Conservation (phyloP, 2,329 filamentous ascomycete species). For the Trichophyton simii region DNA sequence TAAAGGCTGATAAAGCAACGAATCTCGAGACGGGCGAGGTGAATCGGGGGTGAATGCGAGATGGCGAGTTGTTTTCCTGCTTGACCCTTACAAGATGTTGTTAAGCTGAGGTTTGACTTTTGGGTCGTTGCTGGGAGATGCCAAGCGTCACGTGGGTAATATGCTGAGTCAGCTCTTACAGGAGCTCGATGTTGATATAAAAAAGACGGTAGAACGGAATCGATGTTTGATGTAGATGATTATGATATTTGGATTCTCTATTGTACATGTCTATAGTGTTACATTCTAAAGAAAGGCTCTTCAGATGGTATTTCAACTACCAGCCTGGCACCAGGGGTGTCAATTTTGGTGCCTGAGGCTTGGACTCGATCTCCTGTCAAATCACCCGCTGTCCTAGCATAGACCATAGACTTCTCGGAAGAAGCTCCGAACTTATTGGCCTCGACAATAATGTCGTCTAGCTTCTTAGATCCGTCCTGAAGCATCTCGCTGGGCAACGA, state of each 20-base stretch:
- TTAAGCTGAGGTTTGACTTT: conserved; percentile 4
- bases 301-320: conserved; percentile 3
- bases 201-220: background rate
- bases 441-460: conserved; percentile 16
- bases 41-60: background rate
- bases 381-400: background rate
- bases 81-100: conserved; percentile 1
- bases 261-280: background rate
- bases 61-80: conserved; percentile 1
- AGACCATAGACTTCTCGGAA: conserved; percentile 28
- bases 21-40: background rate
- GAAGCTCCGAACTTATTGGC: conserved; percentile 28
- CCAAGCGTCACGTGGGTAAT: background rate
- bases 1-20: background rate
- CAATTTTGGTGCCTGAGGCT: conserved; percentile 14
- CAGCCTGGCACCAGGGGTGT: conserved; percentile 13
- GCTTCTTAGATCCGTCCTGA: background rate
- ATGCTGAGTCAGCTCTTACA: background rate
- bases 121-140: background rate
- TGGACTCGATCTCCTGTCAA: background rate
- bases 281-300: background rate
- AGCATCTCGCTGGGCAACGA: background rate
- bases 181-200: background rate
- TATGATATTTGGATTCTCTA: background rate
- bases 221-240: background rate